Percentiles rank a stretch among this genome's conserved stretches.
phyloP scores from a whole-genome alignment of 768 basidiomycete genomes.

The Leucosporidium creatinivorum region DNA sequence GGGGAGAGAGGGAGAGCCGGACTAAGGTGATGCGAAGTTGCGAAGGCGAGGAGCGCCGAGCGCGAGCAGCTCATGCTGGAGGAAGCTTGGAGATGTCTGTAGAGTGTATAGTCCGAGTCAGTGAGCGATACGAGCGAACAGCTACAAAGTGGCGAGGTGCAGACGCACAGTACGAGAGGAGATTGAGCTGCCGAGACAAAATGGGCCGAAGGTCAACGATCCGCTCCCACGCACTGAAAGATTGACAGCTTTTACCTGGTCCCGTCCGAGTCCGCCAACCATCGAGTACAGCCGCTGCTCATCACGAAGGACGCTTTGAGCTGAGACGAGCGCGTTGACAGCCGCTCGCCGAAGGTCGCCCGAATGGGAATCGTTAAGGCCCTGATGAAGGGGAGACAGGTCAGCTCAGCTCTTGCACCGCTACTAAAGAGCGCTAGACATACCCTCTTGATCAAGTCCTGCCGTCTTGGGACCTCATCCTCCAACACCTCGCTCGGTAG shows the following conservation, averaged over 20 bases:
- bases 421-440: not conserved
- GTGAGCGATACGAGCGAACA: too few relatives aligned
- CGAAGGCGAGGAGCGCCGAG: too few relatives aligned
- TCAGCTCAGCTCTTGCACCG: not conserved
- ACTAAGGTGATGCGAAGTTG: not conserved
- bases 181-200: constrained; percentile 2
- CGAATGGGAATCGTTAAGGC: constrained; percentile 18
- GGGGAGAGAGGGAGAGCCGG: too few relatives aligned
- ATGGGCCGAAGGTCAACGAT: not conserved
- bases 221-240: too few relatives aligned
- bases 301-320: constrained; percentile 24
- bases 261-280: constrained; percentile 19
- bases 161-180: constrained; percentile 12
- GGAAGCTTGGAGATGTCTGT: too few relatives aligned
- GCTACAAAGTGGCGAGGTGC: too few relatives aligned
- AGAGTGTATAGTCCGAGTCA: too few relatives aligned
- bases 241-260: constrained; percentile 19
- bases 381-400: constrained; percentile 4
- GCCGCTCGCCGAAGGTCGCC: constrained; percentile 29
- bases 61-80: too few relatives aligned
- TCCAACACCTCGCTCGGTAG: constrained; percentile 35
- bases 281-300: constrained; percentile 27
- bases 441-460: constrained; percentile 27
- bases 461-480: constrained; percentile 29
- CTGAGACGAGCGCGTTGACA: constrained; percentile 24